Evolutionary conservation across 116 monocot genomes (phyloP).

Genomic region (Posidonia oceanica): DNA sequence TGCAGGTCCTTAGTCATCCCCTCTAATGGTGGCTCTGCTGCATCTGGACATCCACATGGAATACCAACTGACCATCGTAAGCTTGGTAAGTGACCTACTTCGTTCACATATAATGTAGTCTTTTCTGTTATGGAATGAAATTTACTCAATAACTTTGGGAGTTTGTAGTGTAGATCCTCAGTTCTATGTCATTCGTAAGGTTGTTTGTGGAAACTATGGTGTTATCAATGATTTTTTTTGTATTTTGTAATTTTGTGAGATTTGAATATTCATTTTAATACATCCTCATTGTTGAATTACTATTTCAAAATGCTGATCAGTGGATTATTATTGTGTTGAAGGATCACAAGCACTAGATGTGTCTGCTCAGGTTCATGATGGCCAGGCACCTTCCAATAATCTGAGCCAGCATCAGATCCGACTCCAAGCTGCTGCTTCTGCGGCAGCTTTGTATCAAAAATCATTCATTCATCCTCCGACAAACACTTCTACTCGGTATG

Average conservation of each 20-base stretch:
- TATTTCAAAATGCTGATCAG: neutral
- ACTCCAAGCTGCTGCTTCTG: conserved; percentile 44
- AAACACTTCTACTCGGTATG: conserved; percentile 20
- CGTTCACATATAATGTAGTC: neutral
- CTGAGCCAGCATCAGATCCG: conserved; percentile 35
- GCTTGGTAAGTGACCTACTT: conserved; percentile 32
- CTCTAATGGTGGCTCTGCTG: conserved; percentile 34
- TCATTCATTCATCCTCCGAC: conserved; percentile 36
- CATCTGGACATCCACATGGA: conserved; percentile 21
- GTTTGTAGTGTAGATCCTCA: too few species aligned
- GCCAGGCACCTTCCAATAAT: conserved; percentile 10
- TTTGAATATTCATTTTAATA: neutral
- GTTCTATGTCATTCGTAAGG: too few species aligned
- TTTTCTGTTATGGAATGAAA: neutral
- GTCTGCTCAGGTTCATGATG: conserved; percentile 21
- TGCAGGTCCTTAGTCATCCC: conserved; percentile 69
- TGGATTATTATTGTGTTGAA: conserved; percentile 1
- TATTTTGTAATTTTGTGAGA: neutral
- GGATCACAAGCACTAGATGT: conserved; percentile 16
- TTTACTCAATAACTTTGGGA: neutral
- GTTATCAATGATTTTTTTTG: neutral
- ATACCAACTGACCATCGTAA: conserved; percentile 25
- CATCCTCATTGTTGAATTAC: neutral
- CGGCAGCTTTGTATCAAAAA: conserved; percentile 60
- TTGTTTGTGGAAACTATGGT: too few species aligned